These are phyloP conservation scores for Exophiala viscosa DNA, from an alignment of 2,329 filamentous ascomycete species.

Conservation along the genomic window DNA sequence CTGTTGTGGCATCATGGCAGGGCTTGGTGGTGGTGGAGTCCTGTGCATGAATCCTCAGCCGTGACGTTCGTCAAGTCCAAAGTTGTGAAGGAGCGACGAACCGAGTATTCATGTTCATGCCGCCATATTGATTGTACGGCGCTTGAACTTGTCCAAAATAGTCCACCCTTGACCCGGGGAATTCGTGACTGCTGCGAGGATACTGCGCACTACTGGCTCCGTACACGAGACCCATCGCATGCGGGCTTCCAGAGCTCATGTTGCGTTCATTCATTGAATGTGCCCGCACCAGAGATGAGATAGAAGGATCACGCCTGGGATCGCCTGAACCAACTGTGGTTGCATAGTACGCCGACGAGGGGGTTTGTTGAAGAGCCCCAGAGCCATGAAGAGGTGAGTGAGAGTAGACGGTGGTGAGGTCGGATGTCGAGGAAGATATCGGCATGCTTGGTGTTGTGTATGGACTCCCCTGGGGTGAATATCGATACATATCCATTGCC, in stretches of 20 bases:
- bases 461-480: constrained; percentile 26
- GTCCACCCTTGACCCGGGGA: constrained; percentile 19
- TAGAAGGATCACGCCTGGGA: constrained; percentile 35
- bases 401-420: constrained; percentile 31
- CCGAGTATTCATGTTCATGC: constrained; percentile 29
- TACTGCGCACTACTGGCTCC: constrained; percentile 12
- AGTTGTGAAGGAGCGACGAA: constrained; percentile 29
- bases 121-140: constrained; percentile 25
- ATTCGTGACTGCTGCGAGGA: constrained; percentile 20
- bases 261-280: constrained; percentile 23
- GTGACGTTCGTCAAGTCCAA: constrained; percentile 25
- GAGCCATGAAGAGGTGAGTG: constrained; percentile 40
- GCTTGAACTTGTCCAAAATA: constrained; percentile 25
- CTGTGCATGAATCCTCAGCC: constrained; percentile 25
- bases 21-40: constrained; percentile 11
- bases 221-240: constrained; percentile 23
- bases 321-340: constrained; percentile 18
- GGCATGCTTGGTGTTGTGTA: constrained; percentile 17
- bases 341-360: constrained; percentile 34
- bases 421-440: constrained; percentile 16
- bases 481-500: constrained; percentile 17
- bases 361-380: constrained; percentile 36
- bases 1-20: constrained; percentile 4
- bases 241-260: constrained; percentile 16
- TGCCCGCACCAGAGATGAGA: constrained; percentile 31